Conservation (phyloP, 257 asterid genomes). For the Solanum habrochaites region DNA sequence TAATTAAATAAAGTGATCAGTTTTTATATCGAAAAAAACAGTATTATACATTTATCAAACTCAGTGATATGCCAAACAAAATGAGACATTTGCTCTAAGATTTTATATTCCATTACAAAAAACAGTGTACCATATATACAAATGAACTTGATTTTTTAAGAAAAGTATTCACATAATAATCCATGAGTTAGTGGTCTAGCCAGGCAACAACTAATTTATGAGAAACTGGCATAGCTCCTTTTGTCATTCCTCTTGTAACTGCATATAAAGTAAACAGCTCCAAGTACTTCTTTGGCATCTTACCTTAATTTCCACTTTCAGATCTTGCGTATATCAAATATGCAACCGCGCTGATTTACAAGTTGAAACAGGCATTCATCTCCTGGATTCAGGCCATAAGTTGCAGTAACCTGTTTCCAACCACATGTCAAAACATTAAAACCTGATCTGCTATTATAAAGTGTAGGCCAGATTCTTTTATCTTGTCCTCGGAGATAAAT, state of each 20-base stretch:
- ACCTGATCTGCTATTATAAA: neutral
- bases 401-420: slow-evolving; percentile 3
- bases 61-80: neutral
- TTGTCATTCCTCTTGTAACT: neutral
- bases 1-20: too few relatives aligned
- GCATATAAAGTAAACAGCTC: neutral
- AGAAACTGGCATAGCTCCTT: neutral
- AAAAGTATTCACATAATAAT: neutral
- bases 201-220: neutral
- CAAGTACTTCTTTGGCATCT: neutral
- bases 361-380: slow-evolving; percentile 2
- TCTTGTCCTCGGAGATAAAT: slow-evolving; percentile 4
- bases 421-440: neutral
- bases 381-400: slow-evolving; percentile 1
- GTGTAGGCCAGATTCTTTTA: slow-evolving; percentile 1
- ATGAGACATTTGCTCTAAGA: neutral
- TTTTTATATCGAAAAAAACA: too few relatives aligned
- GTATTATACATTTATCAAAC: neutral
- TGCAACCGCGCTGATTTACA: neutral
- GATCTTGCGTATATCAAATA: neutral
- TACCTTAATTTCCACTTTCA: neutral
- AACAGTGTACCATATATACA: neutral
- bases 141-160: neutral
- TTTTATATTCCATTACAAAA: neutral
- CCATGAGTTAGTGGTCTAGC: neutral